A percentile compares a stretch with the other conserved stretches of the same genome.
Evolutionary conservation across 1,139 yeast species (phyloP).

Genomic region (Candida sp.): DNA sequence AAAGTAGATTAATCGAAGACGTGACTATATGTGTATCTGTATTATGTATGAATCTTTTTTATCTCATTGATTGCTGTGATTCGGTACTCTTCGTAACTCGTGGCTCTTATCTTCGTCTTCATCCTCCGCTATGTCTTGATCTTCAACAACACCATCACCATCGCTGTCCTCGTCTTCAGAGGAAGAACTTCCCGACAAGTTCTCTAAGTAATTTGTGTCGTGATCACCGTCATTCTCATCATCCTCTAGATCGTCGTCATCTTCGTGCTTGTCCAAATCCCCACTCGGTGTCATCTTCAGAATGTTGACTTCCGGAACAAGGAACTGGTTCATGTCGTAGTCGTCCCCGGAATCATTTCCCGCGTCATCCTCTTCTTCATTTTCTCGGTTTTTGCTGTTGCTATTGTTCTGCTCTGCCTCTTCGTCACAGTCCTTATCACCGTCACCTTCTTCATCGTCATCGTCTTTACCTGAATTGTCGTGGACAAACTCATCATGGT

Average conservation of each 20-base stretch:
- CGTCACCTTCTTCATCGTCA: constrained; percentile 13
- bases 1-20: not conserved
- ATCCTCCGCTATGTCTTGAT: constrained; percentile 10
- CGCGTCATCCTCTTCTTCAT: constrained; percentile 22
- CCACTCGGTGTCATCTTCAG: constrained; percentile 25
- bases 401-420: constrained; percentile 4
- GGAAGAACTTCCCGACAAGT: constrained; percentile 42
- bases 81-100: constrained; percentile 43
- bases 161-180: constrained; percentile 30
- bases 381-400: not conserved
- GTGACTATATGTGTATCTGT: constrained; percentile 1
- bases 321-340: constrained; percentile 18
- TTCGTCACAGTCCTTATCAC: constrained; percentile 35
- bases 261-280: constrained; percentile 8
- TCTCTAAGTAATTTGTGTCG: constrained; percentile 32
- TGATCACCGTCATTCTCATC: constrained; percentile 30
- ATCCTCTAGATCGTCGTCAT: constrained; percentile 23
- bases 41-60: constrained; percentile 14
- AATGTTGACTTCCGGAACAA: constrained; percentile 15
- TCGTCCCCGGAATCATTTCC: constrained; percentile 18
- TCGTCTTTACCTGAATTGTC: constrained; percentile 16
- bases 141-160: constrained; percentile 24
- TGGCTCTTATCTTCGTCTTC: constrained; percentile 23
- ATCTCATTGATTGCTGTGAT: constrained; percentile 30
- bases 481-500: constrained; percentile 37